phyloP scores from a whole-genome alignment of 2,329 filamentous ascomycete species.

The Thermothelomyces thermophilus region DNA sequence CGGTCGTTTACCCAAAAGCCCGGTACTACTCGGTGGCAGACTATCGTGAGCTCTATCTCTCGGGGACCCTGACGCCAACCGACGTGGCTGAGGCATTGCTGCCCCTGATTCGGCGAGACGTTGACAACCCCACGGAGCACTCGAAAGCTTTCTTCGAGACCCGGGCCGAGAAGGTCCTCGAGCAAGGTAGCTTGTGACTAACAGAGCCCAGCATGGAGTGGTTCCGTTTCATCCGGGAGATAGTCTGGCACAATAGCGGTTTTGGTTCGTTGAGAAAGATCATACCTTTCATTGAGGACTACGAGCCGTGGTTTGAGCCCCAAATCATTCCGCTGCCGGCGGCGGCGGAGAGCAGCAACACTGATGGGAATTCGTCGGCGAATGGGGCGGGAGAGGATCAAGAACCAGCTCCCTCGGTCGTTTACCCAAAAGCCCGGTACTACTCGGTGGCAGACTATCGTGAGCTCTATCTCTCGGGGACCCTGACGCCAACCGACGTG shows the following conservation, averaged over 20 bases:
- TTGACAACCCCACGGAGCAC: conserved; percentile 33
- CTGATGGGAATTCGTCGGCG: not conserved
- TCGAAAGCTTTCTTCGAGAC: conserved; percentile 40
- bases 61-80: conserved; percentile 39
- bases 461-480: conserved; percentile 38
- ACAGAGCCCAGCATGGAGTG: conserved; percentile 44
- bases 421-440: conserved; percentile 27
- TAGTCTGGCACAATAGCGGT: conserved; percentile 58
- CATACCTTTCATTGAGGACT: conserved; percentile 44
- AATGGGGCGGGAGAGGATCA: conserved; percentile 6
- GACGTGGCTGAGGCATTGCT: conserved; percentile 41
- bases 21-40: conserved; percentile 42
- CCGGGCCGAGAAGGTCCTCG: conserved; percentile 35
- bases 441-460: conserved; percentile 44
- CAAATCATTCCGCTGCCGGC: conserved; percentile 36
- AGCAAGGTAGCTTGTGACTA: too few relatives aligned
- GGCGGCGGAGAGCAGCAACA: not conserved
- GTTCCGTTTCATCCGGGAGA: conserved; percentile 45
- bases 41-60: conserved; percentile 39
- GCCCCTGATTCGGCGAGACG: conserved; percentile 39
- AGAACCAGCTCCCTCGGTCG: conserved; percentile 1
- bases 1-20: conserved; percentile 14
- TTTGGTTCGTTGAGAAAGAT: conserved; percentile 53
- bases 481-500: conserved; percentile 41
- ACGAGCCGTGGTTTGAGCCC: conserved; percentile 41